Evolutionary conservation across 2,329 filamentous ascomycete genomes (phyloP), one percentile per base, ranked within the genome.

Genomic region (Colletotrichum orbiculare): DNA sequence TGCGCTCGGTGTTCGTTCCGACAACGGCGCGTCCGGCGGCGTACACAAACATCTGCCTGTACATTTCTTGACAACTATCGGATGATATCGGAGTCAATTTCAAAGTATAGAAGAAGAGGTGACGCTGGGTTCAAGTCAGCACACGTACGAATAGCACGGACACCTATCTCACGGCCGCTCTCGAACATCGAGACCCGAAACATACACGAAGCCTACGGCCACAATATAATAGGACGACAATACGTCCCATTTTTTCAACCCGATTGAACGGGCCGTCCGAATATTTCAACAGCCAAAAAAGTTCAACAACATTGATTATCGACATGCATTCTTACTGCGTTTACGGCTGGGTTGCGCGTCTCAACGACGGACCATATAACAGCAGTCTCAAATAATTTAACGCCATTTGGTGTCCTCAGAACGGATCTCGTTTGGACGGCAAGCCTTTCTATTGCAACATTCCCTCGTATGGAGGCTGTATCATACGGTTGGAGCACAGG

Each of bases 141-240:
- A 50, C 46, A 43, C 38, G 54, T 25, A 25, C 25, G 52, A 52
- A 33, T 58, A 41, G 57, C 62, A 65, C 52, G 34, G 60, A 50
- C 58, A 47, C 47, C 53, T 43, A 35, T 13, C 38, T 43, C 33
- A 50, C 48, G 43, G 39, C 60, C 54, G 43, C 42, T 39, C 37
- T n/a, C n/a, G 43, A 45, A 56, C 35, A 42, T 35, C 60, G 46
- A 58, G 53, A 66, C 37, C 55, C 60, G 60, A 54, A 56, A 65
- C 58, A 35, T 50, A 65, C 15, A 65, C 62, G 50, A 65, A 53
- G 62, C 47, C 52, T 38, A 65, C 49, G 58, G 58, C 52, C 58
- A 56, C 50, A 62, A 42, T 15, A 43, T 62, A 62, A 62, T 62
- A 35, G 25, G 52, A 56, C 37, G 39, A 41, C n/a, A 8, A 5